Conservation (phyloP, 2,329 filamentous ascomycete species). For the Monosporascus sp. region DNA sequence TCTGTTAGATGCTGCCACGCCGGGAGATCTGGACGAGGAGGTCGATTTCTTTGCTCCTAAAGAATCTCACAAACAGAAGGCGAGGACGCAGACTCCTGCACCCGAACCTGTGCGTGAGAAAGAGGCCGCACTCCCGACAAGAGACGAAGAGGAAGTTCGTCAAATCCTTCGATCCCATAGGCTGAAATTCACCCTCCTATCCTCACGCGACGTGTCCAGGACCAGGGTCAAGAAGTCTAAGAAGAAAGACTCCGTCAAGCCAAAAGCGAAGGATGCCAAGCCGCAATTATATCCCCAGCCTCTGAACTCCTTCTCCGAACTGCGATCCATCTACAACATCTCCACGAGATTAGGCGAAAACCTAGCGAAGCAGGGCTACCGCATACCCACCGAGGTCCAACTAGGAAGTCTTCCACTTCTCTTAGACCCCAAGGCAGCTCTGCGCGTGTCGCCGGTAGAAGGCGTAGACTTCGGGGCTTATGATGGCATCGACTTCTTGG, state of each 20-base stretch:
- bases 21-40: constrained; percentile 35
- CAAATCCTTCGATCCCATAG: constrained; percentile 73
- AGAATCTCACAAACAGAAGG: constrained; percentile 22
- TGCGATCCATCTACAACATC: constrained; percentile 67
- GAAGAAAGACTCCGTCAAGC: constrained; percentile 39
- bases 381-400: constrained; percentile 88
- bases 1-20: constrained; percentile 16
- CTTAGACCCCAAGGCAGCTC: constrained; percentile 50
- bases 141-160: constrained; percentile 68
- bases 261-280: constrained; percentile 48
- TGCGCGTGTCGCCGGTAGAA: constrained; percentile 30
- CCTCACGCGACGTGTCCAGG: constrained; percentile 38
- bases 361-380: constrained; percentile 77
- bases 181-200: constrained; percentile 77
- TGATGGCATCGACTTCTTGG: constrained; percentile 65
- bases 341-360: constrained; percentile 72
- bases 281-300: constrained; percentile 72
- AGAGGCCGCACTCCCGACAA: constrained; percentile 27
- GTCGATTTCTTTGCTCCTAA: constrained; percentile 57
- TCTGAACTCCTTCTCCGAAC: constrained; percentile 67
- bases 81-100: constrained; percentile 13
- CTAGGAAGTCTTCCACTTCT: constrained; percentile 79
- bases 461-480: constrained; percentile 24
- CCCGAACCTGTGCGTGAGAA: constrained; percentile 11
- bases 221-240: constrained; percentile 50